phyloP scores from a whole-genome alignment of 208 protist genomes.

The Balamuthia mandrillaris region DNA sequence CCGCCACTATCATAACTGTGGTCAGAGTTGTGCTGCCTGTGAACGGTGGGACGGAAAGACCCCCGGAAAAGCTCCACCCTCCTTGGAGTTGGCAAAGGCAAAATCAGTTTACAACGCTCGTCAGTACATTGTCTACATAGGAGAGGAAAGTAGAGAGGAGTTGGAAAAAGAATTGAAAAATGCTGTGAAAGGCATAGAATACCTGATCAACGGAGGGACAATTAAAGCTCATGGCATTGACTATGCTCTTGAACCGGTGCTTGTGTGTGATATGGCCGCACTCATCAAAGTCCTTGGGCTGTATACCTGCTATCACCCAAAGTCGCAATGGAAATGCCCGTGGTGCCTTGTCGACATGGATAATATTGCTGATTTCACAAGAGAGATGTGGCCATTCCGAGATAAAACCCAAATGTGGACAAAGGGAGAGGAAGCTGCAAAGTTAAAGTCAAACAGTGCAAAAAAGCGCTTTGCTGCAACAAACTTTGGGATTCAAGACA shows the following conservation, averaged over 20 bases:
- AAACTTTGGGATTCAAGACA: not conserved
- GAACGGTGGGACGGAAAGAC: too few species aligned
- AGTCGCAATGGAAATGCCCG: not conserved
- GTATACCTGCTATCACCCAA: not conserved
- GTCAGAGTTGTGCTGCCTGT: too few species aligned
- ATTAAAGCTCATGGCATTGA: not conserved
- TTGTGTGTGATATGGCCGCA: not conserved
- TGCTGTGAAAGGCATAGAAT: not conserved
- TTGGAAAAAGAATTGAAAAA: not conserved
- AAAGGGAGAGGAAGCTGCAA: not conserved
- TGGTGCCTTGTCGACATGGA: not conserved
- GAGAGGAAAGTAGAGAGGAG: not conserved
- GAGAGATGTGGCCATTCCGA: not conserved
- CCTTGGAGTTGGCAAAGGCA: too few species aligned
- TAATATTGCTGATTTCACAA: not conserved
- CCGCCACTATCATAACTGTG: too few species aligned
- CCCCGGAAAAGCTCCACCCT: too few species aligned
- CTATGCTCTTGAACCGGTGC: not conserved
- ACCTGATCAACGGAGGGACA: not conserved
- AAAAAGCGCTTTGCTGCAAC: not conserved
- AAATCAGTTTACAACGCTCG: too few species aligned
- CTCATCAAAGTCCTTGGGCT: not conserved
- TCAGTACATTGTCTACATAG: not conserved
- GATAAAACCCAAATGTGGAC: not conserved
- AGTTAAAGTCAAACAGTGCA: not conserved